Evolutionary conservation across 1,284 basidiomycete species (phyloP), one percentile per base, ranked within the genome.

Genomic region (Phellopilus nigrolimitatus): DNA sequence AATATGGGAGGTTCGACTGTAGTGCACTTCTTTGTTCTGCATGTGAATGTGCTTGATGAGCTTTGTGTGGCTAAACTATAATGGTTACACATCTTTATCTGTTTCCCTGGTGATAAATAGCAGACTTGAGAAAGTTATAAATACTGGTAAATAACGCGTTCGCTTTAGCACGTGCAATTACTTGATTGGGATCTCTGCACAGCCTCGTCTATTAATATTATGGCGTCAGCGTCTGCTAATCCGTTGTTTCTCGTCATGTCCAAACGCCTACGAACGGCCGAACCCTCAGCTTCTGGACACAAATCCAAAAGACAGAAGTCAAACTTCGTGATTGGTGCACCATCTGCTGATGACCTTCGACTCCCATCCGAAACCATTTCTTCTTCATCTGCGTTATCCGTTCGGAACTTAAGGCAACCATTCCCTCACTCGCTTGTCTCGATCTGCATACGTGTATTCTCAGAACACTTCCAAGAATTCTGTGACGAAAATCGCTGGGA

Each of bases 361-460:
- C n/a, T 47, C 13, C 19, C 49, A 17, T 46, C 53, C 25, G 53
- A 51, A 22, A 69, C 66, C 27, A 67, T 68, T 13, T 73, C 77
- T 1, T 76, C 79, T 0, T 76, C 80, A 3, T 70, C 75, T 13
- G 74, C 73, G 1, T 67, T 75, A 43, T 82, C 80, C 3, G 71
- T 64, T 12, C 73, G 82, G 4, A 49, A 39, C 12, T 51, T 76
- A 17, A 65, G 66, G 2, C 56, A 52, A 10, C 60, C 57, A 6
- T 56, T 59, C 13, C 58, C 78, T 7, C 75, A 74, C 0, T 57
- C 76, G 0, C 63, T 84, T n/a, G 63, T 71, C 3, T 68, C 68
- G 0, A 58, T 82, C 21, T 82, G 78, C 57, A 71, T 73, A 5
- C 72, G 74, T 15, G 62, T 69, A 3, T 82, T 85, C 57, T 78